Evolutionary conservation across 2,329 filamentous ascomycete species (phyloP), one percentile per base, ranked within the genome.

Genomic region (Calonectria leucothoes): DNA sequence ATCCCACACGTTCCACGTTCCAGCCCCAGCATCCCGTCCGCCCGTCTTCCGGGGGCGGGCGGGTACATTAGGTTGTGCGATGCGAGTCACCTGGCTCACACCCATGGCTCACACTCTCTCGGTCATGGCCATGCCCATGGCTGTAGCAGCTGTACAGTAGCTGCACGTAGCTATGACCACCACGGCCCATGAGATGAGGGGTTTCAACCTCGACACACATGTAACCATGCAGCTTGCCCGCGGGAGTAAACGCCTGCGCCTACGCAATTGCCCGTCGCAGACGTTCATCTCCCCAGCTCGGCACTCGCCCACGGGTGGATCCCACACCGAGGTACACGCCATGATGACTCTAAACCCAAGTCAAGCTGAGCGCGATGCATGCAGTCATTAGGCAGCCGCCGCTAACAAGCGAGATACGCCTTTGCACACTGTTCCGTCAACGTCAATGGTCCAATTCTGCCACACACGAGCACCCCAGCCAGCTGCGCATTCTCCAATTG

Each of bases 1-100:
- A 83, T 80, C 76, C 75, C 82, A 83, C 82, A 82, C 78, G 75
- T 63, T 55, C 74, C 70, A 70, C 66, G 70, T 67, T 74, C 76
- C 23, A 61, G 31, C 33, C 55, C 55, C 55, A 14, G 55, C 55
- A 39, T 61, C 55, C 55, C 55, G 55, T 37, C 55, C 25, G n/a
- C 55, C 55, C 70, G 57, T 65, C 63, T 48, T 66, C 61, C 49
- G 61, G 69, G 59, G 42, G 25, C 39, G 59, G 39, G 59, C 39
- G 59, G 59, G 59, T 64, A 48, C 59, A 25, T 64, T 61, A 61
- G 55, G 55, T 20, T 66, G 48, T 39, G 64, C 55, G 64, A 42
- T 37, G 45, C 42, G 64, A 66, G 37, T 61, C 45, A 52, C 42
- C 42, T 57, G 66, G 45, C 51, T 37, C 45, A 27, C 35, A 17